A percentile compares a stretch with the other conserved stretches of the same genome.
phyloP scores from a whole-genome alignment of 2,329 filamentous ascomycete species.

The Fusarium sp. region DNA sequence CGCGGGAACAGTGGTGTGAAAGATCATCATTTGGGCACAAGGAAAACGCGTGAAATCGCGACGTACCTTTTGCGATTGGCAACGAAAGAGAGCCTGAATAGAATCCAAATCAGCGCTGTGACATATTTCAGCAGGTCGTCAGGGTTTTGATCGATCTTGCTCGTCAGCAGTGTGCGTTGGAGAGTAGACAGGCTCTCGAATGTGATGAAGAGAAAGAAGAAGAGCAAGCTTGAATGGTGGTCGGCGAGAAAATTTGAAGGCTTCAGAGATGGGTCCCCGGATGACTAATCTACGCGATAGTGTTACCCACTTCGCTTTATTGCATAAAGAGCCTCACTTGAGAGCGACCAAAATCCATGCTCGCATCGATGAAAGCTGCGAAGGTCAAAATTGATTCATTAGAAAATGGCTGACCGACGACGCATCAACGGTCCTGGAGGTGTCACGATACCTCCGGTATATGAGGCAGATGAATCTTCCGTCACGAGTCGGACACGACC shows the following conservation, averaged over 20 bases:
- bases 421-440: slow-evolving; percentile 90
- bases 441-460: slow-evolving; percentile 80
- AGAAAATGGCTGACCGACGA: slow-evolving; percentile 81
- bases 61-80: slow-evolving; percentile 39
- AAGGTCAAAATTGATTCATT: slow-evolving; percentile 7
- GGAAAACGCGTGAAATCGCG: slow-evolving; percentile 6
- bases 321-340: slow-evolving; percentile 26
- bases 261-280: slow-evolving; percentile 20
- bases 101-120: background rate
- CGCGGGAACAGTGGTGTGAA: slow-evolving; percentile 70
- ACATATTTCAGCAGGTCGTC: background rate
- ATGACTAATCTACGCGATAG: slow-evolving; percentile 38
- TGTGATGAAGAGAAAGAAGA: slow-evolving; percentile 27
- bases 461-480: slow-evolving; percentile 61
- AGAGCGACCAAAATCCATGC: slow-evolving; percentile 34
- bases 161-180: background rate
- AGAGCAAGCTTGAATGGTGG: slow-evolving; percentile 1
- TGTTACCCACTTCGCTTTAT: slow-evolving; percentile 13
- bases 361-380: background rate
- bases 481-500: slow-evolving; percentile 66
- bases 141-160: background rate
- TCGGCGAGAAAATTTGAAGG: slow-evolving; percentile 39
- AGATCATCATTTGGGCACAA: slow-evolving; percentile 62
- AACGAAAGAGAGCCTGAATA: background rate
- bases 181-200: slow-evolving; percentile 11